Evolutionary conservation across 345 rosid species (phyloP), one percentile per base, ranked within the genome.

Genomic region (Passiflora organensis): DNA sequence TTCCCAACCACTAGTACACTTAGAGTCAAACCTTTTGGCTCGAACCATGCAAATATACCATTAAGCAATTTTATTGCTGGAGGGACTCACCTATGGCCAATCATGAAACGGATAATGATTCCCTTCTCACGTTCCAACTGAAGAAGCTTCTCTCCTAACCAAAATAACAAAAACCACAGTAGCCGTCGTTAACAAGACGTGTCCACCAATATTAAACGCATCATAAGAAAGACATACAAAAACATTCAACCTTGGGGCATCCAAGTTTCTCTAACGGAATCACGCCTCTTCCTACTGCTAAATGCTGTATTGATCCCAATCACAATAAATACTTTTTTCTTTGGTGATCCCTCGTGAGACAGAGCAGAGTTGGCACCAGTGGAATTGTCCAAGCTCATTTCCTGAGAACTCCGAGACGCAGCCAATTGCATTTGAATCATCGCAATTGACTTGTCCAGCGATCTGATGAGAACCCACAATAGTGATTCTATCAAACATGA

Each of bases 261-360:
- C 99, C 99, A 94, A 16, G 97, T 94, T 73, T 73, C 95, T 70
- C 99, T 72, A 36, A 94, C 78, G 12, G 97, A 89, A 76, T 94
- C 99, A 49, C 96, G 99, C 58, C 99, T 82, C 82, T 70, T 94
- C 68, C 99, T 79, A 72, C 97, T 87, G 57, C 99, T 93, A 74
- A 93, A 93, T 51, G 96, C 97, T 3, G 99, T 89, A 34, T 93
- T 93, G 37, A 93, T 79, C 59, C 97, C 99, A 62, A 94, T 89
- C 44, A 94, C 99, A 85, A 83, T 73, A 64, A 87, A 85, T 9
- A 78, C 87, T 62, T 94, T 93, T 70, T 72, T 75, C 80, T 61
- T 82, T 0, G 73, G 60, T 2, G 43, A 49, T n/a, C 64, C 73
- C 5, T 50, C 69, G 4, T 8, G 61, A 18, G 56, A 14, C 57